Conservation (phyloP, 1,284 basidiomycete species). For the Mycosarcoma mackinlayi region DNA sequence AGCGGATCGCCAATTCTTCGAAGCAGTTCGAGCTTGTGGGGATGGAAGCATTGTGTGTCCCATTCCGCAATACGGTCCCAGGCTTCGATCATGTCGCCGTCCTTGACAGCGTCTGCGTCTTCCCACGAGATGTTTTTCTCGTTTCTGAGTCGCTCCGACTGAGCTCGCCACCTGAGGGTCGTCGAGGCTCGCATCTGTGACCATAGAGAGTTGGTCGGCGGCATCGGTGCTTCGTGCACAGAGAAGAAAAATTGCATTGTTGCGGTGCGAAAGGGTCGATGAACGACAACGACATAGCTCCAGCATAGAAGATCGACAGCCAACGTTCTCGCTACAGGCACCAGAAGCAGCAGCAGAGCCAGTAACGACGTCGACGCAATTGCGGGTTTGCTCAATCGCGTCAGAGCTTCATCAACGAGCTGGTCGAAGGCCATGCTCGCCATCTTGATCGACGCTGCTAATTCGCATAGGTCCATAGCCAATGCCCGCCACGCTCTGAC, state of each 20-base stretch:
- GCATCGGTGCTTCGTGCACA: constrained; percentile 10
- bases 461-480: neutral
- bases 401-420: neutral
- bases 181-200: constrained; percentile 22
- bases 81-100: constrained; percentile 51
- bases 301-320: constrained; percentile 12
- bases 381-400: neutral
- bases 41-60: constrained; percentile 52
- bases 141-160: constrained; percentile 7
- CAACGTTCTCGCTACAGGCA: constrained; percentile 4
- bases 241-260: constrained; percentile 24
- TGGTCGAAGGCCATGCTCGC: neutral
- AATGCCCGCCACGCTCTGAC: no score
- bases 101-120: constrained; percentile 12
- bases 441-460: neutral
- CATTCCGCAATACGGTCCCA: constrained; percentile 57
- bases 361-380: constrained; percentile 2
- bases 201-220: constrained; percentile 21
- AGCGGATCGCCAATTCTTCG: constrained; percentile 24
- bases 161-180: constrained; percentile 17
- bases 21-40: constrained; percentile 43
- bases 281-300: constrained; percentile 21
- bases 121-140: constrained; percentile 40
- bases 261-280: constrained; percentile 24
- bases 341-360: constrained; percentile 14